Base-by-base conservation (phyloP, 495 filamentous ascomycete genomes). In the Penicillium salamii region DNA sequence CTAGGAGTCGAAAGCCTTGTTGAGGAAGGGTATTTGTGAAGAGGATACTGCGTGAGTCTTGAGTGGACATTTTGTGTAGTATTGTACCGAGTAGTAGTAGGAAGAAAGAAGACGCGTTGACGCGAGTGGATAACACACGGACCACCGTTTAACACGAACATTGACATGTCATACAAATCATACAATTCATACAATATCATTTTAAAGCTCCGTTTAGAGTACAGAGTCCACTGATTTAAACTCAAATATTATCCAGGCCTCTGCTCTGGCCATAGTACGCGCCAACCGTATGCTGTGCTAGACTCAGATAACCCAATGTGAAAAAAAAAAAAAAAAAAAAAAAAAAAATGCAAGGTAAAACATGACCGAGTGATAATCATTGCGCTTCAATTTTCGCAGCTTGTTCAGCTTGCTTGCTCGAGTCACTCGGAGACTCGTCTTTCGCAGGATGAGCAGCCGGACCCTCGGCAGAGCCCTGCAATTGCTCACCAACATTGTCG, bases 1-100 rank as follows among this genome's bases (percentile, higher is more conserved):
- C 91, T n/a, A 96, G 71, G 9, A 96, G 73, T 23, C 85, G 82
- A 63, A 90, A 87, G 5, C 79, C 78, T 44, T 81, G 70, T 53
- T 82, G 78, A 32, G 77, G 71, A 11, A 78, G 75, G 26, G 74
- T 71, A 54, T 89, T 75, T n/a, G 74, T 76, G 49, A 93, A 82
- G 2, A 80, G 72, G 52, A 89, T 82, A 35, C 78, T 79, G 8
- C 55, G 61, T n/a, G 80, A 71, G 3, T 71, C 59, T 69, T 85
- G 84, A 20, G 79, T 82, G 9, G 82, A 77, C 84, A 87, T 87
- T 53, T 33, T 38, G 58, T 38, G 7, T 37, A 11, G 19, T 8
- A 23, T 13, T 43, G 41, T 9, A 28, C 24, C 41, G 13, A 33
- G n/a, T 21, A 7, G 13, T 20, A 33, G 24, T 15, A 21, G 3